phyloP scores from a whole-genome alignment of 2,329 filamentous ascomycete genomes.

The Bretziella fagacearum region DNA sequence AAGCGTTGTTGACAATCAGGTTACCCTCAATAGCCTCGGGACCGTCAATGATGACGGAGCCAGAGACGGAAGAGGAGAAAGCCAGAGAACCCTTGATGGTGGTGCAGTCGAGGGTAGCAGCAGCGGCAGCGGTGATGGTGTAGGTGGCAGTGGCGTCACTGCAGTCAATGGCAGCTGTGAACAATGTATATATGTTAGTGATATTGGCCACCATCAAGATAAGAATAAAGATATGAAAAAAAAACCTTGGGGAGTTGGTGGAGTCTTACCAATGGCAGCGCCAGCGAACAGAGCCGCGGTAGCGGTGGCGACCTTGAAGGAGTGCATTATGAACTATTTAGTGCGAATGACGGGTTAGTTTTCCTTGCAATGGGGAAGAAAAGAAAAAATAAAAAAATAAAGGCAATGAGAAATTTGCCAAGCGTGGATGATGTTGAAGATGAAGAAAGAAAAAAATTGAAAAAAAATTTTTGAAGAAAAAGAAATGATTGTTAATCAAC shows the following conservation, averaged over 20 bases:
- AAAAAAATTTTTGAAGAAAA: background rate
- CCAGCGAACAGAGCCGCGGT: constrained; percentile 26
- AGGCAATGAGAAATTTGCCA: background rate
- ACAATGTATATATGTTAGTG: background rate
- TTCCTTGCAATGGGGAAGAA: background rate
- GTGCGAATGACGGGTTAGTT: background rate
- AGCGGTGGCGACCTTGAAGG: constrained; percentile 29
- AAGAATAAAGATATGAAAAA: background rate
- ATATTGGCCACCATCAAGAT: too few species aligned
- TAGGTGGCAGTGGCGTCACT: constrained; percentile 24
- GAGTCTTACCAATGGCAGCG: constrained; percentile 27
- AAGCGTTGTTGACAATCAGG: constrained; percentile 41
- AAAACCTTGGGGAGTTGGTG: constrained; percentile 5
- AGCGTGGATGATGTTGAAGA: background rate
- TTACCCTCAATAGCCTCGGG: constrained; percentile 38
- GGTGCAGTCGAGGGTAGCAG: constrained; percentile 45
- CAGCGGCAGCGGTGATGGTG: constrained; percentile 44
- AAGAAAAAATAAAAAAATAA: too few species aligned
- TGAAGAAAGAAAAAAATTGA: background rate
- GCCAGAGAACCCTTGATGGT: constrained; percentile 42
- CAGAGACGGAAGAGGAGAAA: constrained; percentile 27
- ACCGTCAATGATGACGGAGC: constrained; percentile 44
- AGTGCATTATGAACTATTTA: constrained; percentile 27
- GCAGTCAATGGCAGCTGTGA: constrained; percentile 15
- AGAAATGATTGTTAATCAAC: background rate